Percentiles rank a stretch among this genome's conserved stretches.
These are phyloP conservation scores for Parietaria judaica DNA, from an alignment of 306 rosid species.

Conservation along the genomic window DNA sequence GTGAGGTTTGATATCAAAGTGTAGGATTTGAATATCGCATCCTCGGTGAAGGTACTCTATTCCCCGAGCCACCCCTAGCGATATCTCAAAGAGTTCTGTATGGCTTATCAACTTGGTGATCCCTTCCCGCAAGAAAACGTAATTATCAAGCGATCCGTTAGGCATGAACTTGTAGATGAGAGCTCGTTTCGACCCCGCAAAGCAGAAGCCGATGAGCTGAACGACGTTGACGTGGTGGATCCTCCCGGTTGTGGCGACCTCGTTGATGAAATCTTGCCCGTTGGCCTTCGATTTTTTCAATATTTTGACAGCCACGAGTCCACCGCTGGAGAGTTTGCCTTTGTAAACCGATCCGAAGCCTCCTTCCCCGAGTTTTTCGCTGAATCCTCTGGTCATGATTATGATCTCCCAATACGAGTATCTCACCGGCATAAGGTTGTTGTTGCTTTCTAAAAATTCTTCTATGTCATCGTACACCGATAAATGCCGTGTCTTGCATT, in stretches of 20 bases:
- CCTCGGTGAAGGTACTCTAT: slow-evolving; percentile 1
- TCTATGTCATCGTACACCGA: no score
- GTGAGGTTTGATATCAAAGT: slow-evolving; percentile 9
- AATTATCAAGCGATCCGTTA: not conserved
- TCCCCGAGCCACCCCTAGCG: not conserved
- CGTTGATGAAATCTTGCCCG: slow-evolving; percentile 2
- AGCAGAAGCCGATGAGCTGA: slow-evolving; percentile 2
- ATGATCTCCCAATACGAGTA: no score
- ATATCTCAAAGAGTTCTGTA: not conserved
- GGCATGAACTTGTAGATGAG: slow-evolving; percentile 1
- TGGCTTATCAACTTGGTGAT: not conserved
- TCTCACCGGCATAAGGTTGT: no score
- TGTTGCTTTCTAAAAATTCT: no score
- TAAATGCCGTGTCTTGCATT: no score
- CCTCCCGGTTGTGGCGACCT: not conserved
- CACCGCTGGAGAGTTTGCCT: not conserved
- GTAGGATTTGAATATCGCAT: not conserved
- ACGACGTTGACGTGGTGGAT: slow-evolving; percentile 7
- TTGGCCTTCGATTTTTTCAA: not conserved
- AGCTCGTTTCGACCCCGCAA: not conserved
- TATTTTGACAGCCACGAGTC: not conserved
- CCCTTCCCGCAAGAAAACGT: not conserved
- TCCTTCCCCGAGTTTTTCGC: not conserved
- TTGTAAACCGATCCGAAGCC: slow-evolving; percentile 2
- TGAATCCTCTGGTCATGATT: no score